phyloP scores from a whole-genome alignment of 2,329 filamentous ascomycete species.

The Pleoardoris graminearum region DNA sequence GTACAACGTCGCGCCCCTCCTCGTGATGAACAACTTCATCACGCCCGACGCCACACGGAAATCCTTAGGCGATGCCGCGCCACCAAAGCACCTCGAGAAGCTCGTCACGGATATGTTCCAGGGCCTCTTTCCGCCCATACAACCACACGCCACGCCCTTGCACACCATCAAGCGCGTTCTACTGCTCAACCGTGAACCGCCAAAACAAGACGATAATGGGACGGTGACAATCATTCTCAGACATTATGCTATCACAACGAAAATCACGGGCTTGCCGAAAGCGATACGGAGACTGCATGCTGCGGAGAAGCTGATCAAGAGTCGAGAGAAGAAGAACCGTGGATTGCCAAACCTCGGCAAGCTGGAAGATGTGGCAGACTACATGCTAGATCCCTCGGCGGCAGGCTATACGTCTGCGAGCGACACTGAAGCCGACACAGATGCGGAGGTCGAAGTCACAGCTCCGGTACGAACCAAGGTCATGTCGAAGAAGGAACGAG shows the following conservation, averaged over 20 bases:
- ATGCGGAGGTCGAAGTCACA: conserved; percentile 89
- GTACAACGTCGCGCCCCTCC: conserved; percentile 79
- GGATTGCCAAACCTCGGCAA: conserved; percentile 86
- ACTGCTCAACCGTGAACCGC: conserved; percentile 78
- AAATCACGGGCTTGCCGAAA: conserved; percentile 80
- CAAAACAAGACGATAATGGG: conserved; percentile 37
- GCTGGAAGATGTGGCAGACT: conserved; percentile 91
- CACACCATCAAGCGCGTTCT: conserved; percentile 91
- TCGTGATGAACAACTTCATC: conserved; percentile 98
- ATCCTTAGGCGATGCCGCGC: conserved; percentile 56
- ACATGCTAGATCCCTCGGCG: conserved; percentile 78
- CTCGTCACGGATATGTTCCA: conserved; percentile 94
- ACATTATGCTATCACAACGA: conserved; percentile 94
- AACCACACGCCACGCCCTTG: conserved; percentile 84
- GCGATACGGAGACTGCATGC: conserved; percentile 81
- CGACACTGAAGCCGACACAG: conserved; percentile 90
- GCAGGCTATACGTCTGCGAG: conserved; percentile 89
- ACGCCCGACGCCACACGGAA: conserved; percentile 56
- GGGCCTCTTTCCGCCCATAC: conserved; percentile 93
- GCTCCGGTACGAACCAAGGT: conserved; percentile 64
- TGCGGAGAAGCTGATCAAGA: conserved; percentile 75
- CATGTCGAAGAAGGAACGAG: conserved; percentile 58
- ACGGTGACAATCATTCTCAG: conserved; percentile 84
- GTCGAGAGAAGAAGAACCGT: conserved; percentile 60
- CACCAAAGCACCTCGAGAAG: conserved; percentile 93